Evolutionary conservation across 1,284 basidiomycete genomes (phyloP).

Genomic region (Psilocybe mexicana): DNA sequence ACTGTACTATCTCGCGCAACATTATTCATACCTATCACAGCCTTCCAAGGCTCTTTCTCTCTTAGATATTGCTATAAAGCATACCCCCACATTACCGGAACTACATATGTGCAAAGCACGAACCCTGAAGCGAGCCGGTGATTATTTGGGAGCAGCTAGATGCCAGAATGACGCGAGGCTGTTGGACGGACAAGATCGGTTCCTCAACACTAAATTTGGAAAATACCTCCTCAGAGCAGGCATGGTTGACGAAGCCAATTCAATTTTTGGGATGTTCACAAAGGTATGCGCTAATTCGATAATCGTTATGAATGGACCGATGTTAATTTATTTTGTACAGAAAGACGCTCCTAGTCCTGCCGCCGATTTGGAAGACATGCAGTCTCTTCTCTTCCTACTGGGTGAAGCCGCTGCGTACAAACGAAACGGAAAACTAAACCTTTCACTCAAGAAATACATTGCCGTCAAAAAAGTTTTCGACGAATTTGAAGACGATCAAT

Average conservation of each 20-base stretch:
- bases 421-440: conserved; percentile 66
- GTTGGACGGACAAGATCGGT: conserved; percentile 94
- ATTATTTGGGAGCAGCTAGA: conserved; percentile 73
- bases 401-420: conserved; percentile 82
- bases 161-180: conserved; percentile 82
- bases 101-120: conserved; percentile 84
- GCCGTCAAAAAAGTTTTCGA: conserved; percentile 84
- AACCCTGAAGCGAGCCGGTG: conserved; percentile 87
- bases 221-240: conserved; percentile 91
- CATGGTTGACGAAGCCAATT: conserved; percentile 72
- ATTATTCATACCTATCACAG: conserved; percentile 71
- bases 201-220: conserved; percentile 92
- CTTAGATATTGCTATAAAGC: conserved; percentile 68
- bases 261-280: conserved; percentile 83
- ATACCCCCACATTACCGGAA: conserved; percentile 95
- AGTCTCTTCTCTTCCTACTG: conserved; percentile 85
- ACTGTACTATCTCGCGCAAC: conserved; percentile 93
- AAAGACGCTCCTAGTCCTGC: conserved; percentile 82
- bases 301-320: neutral
- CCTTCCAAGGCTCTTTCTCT: conserved; percentile 64
- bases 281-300: conserved; percentile 47
- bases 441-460: conserved; percentile 88
- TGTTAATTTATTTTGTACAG: conserved; percentile 34
- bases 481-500: conserved; percentile 94
- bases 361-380: conserved; percentile 93